Evolutionary conservation across 139 green algal genomes (phyloP), one percentile per base, ranked within the genome.

Genomic region (Tetraselmis chui): DNA sequence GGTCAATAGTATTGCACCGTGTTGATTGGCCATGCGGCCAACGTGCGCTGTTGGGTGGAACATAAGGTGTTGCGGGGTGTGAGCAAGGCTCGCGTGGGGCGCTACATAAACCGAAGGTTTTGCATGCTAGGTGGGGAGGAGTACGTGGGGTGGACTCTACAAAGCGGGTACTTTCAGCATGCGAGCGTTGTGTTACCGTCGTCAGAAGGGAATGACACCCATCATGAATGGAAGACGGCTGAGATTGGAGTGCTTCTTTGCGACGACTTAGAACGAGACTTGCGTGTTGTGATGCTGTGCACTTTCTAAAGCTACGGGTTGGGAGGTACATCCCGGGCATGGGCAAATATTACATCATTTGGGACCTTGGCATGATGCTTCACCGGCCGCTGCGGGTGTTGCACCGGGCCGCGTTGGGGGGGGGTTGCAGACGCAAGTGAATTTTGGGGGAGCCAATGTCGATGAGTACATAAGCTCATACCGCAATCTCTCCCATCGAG

Each of bases 361-460:
- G 88, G 88, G 88, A 91, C 84, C 75, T 89, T 76, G 88, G 90
- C 79, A 91, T 91, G 88, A 81, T 91, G 1, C 82, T 86, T 59
- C 79, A 88, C 0, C 79, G 58, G 29, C 82, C 59, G 23, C 75
- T 91, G 28, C 59, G 30, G 24, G 30, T 86, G 30, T 82, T 89
- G 79, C 45, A 81, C 31, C 31, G 18, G 2, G 30, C 26, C 26
- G 1, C 2, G 11, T 24, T 2, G 28, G 29, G n/a, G n/a, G 31
- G 45, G 75, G 29, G 23, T 29, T 77, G 2, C 30, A 31, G 28
- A 84, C 86, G 24, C 78, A 85, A 23, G 86, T 89, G 28, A 89
- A 89, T 45, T 76, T 89, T 29, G 87, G 83, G 25, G 88, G 88
- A 1, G 78, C 79, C 76, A 67, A 78, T 2, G n/a, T 32, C 1